Evolutionary conservation across 306 rosid genomes (phyloP).

Genomic region (Quercus robur): DNA sequence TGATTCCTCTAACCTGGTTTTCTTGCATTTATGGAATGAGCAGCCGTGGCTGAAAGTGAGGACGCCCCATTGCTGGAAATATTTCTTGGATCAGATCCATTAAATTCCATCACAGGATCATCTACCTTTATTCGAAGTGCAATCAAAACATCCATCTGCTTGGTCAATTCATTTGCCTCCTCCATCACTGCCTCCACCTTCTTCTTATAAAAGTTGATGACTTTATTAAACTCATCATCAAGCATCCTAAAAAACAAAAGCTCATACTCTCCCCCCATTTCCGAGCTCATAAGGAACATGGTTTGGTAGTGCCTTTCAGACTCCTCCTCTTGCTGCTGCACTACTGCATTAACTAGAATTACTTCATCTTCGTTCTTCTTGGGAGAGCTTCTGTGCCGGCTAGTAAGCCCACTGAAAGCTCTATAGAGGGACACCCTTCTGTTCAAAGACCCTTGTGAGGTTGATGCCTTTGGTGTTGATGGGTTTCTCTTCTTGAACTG

Average conservation of each 20-base stretch:
- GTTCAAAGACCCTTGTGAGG: constrained; percentile 42
- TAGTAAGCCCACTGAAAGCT: constrained; percentile 69
- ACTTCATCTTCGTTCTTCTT: constrained; percentile 50
- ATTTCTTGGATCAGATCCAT: constrained; percentile 16
- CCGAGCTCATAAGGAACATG: constrained; percentile 41
- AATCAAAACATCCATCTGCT: constrained; percentile 70
- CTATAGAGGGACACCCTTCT: constrained; percentile 53
- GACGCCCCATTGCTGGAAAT: constrained; percentile 11
- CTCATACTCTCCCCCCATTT: constrained; percentile 50
- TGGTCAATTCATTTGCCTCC: constrained; percentile 71
- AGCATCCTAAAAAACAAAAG: constrained; percentile 54
- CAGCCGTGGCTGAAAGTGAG: constrained; percentile 19
- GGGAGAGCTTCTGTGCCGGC: constrained; percentile 31
- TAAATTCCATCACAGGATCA: constrained; percentile 31
- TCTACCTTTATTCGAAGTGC: constrained; percentile 66
- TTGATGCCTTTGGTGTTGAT: constrained; percentile 31
- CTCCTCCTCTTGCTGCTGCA: constrained; percentile 26
- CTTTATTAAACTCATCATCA: constrained; percentile 75
- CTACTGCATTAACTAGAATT: constrained; percentile 37
- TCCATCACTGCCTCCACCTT: constrained; percentile 43
- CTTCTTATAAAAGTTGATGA: constrained; percentile 46
- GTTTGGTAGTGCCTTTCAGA: constrained; percentile 41
- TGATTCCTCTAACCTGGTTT: constrained; percentile 35
- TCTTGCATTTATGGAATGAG: constrained; percentile 15
- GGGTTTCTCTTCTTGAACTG: constrained; percentile 11